Conservation (phyloP, 768 basidiomycete species). For the Omphalotus guepiniiformis region DNA sequence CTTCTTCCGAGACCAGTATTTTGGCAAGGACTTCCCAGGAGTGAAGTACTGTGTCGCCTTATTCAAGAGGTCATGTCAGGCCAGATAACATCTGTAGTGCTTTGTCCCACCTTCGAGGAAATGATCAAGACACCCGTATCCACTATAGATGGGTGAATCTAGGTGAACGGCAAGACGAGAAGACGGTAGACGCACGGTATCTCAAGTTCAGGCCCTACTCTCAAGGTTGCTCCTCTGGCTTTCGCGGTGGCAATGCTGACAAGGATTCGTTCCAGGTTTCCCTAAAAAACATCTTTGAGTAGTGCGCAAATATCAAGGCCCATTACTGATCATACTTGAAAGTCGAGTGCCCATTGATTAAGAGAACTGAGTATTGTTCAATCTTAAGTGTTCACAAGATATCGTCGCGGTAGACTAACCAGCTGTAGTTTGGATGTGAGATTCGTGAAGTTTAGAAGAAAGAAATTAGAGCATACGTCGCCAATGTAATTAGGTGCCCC, state of each 20-base stretch:
- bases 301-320: not conserved
- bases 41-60: slow-evolving; percentile 94
- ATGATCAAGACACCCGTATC: slow-evolving; percentile 97
- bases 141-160: slow-evolving; percentile 41
- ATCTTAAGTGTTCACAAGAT: not conserved
- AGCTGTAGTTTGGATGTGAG: slow-evolving; percentile 25
- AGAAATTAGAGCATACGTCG: slow-evolving; percentile 62
- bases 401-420: slow-evolving; percentile 21
- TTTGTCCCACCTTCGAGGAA: slow-evolving; percentile 79
- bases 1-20: slow-evolving; percentile 75
- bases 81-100: not conserved
- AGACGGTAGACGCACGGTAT: slow-evolving; percentile 59
- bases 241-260: slow-evolving; percentile 88
- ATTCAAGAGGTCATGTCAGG: slow-evolving; percentile 3
- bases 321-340: slow-evolving; percentile 52
- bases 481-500: slow-evolving; percentile 86
- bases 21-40: slow-evolving; percentile 98
- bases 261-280: slow-evolving; percentile 89
- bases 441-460: slow-evolving; percentile 5
- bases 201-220: slow-evolving; percentile 96
- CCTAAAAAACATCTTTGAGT: slow-evolving; percentile 40
- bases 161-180: not conserved
- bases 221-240: slow-evolving; percentile 77
- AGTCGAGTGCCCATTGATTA: slow-evolving; percentile 97
- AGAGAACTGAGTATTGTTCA: slow-evolving; percentile 58